Evolutionary conservation across 192 early-diverging fungal species (phyloP).

Genomic region (Umbelopsis vinacea): DNA sequence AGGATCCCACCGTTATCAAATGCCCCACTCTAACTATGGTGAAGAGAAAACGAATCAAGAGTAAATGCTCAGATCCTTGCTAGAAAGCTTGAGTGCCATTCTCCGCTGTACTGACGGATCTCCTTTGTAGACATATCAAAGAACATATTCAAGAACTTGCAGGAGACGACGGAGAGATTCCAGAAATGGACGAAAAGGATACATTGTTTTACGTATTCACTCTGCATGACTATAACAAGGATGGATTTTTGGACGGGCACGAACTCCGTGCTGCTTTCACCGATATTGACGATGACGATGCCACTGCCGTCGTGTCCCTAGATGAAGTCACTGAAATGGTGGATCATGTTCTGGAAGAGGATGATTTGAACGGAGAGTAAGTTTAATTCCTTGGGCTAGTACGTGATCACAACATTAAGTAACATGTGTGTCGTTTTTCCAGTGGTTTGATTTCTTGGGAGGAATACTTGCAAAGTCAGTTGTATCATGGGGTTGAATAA

Average conservation of each 20-base stretch:
- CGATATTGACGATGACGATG: constrained; percentile 44
- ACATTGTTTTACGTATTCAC: constrained; percentile 74
- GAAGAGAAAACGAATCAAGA: constrained; percentile 31
- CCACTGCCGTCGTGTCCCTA: constrained; percentile 37
- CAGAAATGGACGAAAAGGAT: constrained; percentile 55
- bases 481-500: constrained; percentile 44
- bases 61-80: constrained; percentile 18
- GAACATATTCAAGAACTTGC: constrained; percentile 56
- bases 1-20: constrained; percentile 33
- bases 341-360: constrained; percentile 75
- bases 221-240: constrained; percentile 73
- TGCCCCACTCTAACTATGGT: constrained; percentile 39
- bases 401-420: no score
- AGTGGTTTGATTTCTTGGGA: constrained; percentile 62
- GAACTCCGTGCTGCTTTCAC: constrained; percentile 70
- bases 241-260: constrained; percentile 76
- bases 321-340: constrained; percentile 66
- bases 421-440: background rate
- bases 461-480: constrained; percentile 56
- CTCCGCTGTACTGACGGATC: background rate
- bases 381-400: constrained; percentile 2
- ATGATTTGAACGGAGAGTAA: constrained; percentile 78
- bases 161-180: constrained; percentile 29
- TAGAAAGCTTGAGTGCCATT: background rate
- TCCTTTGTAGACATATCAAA: constrained; percentile 49